Percentiles rank a stretch among this genome's conserved stretches.
Conservation (phyloP, 257 asterid genomes). For the Handroanthus guayacan region DNA sequence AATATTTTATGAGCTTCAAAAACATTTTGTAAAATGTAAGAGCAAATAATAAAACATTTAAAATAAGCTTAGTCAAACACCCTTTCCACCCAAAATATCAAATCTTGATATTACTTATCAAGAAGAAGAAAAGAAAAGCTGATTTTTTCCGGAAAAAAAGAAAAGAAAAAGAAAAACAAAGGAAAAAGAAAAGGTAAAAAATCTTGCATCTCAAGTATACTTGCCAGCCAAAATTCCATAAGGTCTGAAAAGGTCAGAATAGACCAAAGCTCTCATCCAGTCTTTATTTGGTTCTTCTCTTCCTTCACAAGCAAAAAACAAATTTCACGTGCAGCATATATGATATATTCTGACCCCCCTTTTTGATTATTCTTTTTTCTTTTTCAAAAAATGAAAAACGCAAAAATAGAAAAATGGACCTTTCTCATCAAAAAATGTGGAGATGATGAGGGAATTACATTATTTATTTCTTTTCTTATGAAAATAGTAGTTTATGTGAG, state of each 20-base stretch:
- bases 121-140: too few species aligned
- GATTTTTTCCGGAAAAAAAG: too few species aligned
- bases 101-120: too few species aligned
- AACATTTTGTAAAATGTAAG: too few species aligned
- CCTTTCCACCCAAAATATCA: too few species aligned
- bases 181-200: not conserved
- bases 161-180: too few species aligned
- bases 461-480: not conserved
- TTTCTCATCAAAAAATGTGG: constrained; percentile 4
- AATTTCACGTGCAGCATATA: constrained; percentile 23
- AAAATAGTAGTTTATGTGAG: not conserved
- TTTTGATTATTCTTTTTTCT: not conserved
- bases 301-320: constrained; percentile 38
- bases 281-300: constrained; percentile 43
- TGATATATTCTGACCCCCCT: not conserved
- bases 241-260: constrained; percentile 30
- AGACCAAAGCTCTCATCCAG: constrained; percentile 26
- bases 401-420: not conserved
- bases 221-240: constrained; percentile 25
- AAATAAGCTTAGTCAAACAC: too few species aligned
- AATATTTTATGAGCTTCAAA: too few species aligned
- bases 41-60: too few species aligned
- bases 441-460: constrained; percentile 31
- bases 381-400: not conserved
- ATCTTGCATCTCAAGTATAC: constrained; percentile 28